phyloP scores from a whole-genome alignment of 2,329 filamentous ascomycete species.

The Geosmithia putterillii region DNA sequence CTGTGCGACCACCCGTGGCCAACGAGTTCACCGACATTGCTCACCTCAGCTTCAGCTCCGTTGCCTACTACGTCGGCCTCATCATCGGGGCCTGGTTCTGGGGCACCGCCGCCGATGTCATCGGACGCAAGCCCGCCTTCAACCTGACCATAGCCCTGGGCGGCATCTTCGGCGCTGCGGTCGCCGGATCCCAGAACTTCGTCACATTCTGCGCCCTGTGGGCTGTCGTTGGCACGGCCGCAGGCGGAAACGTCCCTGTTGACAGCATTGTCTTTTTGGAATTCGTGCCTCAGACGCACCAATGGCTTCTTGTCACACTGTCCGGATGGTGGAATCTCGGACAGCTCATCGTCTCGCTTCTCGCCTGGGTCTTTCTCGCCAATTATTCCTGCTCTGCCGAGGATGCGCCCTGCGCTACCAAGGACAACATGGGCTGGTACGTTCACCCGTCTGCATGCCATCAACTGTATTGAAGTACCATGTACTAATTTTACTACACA shows the following conservation, averaged over 20 bases:
- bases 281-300: constrained; percentile 28
- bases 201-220: constrained; percentile 41
- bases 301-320: constrained; percentile 27
- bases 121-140: constrained; percentile 30
- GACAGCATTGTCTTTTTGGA: constrained; percentile 36
- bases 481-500: neutral
- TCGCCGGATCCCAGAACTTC: constrained; percentile 46
- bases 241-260: constrained; percentile 32
- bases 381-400: constrained; percentile 19
- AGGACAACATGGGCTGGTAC: constrained; percentile 31
- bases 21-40: constrained; percentile 20
- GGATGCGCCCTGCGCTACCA: constrained; percentile 18
- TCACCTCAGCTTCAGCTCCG: constrained; percentile 16
- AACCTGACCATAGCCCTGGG: constrained; percentile 29
- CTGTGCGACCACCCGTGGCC: constrained; percentile 16
- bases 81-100: constrained; percentile 32
- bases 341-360: constrained; percentile 25
- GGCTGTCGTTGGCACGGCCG: constrained; percentile 29
- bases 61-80: constrained; percentile 26
- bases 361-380: constrained; percentile 23
- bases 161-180: constrained; percentile 43
- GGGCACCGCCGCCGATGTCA: constrained; percentile 25
- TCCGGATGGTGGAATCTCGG: constrained; percentile 35
- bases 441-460: constrained; percentile 1
- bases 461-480: neutral